phyloP scores from a whole-genome alignment of 2,329 filamentous ascomycete species.

The Cytospora paraplurivora region DNA sequence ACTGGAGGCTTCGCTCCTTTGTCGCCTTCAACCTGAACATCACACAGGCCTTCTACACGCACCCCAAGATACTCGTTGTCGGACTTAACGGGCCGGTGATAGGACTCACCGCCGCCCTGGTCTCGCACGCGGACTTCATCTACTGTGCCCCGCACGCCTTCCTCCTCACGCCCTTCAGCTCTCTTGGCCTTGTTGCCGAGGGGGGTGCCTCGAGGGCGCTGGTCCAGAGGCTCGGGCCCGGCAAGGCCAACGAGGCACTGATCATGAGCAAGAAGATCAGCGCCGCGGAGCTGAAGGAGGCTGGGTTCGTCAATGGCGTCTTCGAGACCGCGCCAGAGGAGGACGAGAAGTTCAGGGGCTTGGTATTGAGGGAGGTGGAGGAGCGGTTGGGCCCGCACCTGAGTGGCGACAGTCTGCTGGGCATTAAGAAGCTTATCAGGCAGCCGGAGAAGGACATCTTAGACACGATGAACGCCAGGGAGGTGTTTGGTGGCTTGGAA shows the following conservation, averaged over 20 bases:
- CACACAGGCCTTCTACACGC: constrained; percentile 86
- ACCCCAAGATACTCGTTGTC: constrained; percentile 89
- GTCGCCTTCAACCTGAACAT: constrained; percentile 86
- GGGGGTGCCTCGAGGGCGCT: constrained; percentile 80
- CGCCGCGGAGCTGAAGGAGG: constrained; percentile 70
- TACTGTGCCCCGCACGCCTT: constrained; percentile 82
- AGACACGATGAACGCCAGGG: constrained; percentile 76
- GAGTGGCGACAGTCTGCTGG: constrained; percentile 74
- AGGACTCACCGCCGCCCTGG: constrained; percentile 81
- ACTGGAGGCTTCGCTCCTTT: constrained; percentile 61
- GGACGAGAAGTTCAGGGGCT: constrained; percentile 66
- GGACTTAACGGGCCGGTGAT: constrained; percentile 92
- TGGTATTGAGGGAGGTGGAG: constrained; percentile 79
- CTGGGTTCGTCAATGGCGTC: constrained; percentile 85
- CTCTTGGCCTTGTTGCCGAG: constrained; percentile 86
- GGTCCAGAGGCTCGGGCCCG: constrained; percentile 75
- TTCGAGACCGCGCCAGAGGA: constrained; percentile 63
- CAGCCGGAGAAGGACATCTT: constrained; percentile 71
- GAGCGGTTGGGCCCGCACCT: constrained; percentile 79
- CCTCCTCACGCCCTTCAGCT: constrained; percentile 88
- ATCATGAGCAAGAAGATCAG: constrained; percentile 83
- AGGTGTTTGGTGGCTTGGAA: constrained; percentile 84
- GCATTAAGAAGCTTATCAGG: constrained; percentile 83
- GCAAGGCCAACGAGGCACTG: constrained; percentile 87
- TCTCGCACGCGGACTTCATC: constrained; percentile 87